Evolutionary conservation across 768 basidiomycete genomes (phyloP), one percentile per base, ranked within the genome.

Genomic region (Panaeolus papilionaceus): DNA sequence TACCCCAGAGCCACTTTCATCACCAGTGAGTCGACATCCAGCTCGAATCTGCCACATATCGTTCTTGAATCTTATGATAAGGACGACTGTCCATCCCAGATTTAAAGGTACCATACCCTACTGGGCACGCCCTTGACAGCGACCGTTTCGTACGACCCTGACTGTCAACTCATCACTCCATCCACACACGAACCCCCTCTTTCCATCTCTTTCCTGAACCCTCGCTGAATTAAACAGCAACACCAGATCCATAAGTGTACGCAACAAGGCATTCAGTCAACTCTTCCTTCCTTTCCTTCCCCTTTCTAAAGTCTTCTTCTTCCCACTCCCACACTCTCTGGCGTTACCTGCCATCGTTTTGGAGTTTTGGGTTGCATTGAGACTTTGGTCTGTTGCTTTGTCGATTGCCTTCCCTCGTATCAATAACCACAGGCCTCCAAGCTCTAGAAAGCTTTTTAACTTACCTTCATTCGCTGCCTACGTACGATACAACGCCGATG

Each of bases 111-210:
- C 54, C 54, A 58, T 58, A 58, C 54, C 54, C 54, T 58, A 28
- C 54, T 58, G 54, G 54, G 28, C 54, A 58, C 54, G 54, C 54
- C 54, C 54, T 58, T 58, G 54, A 58, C 54, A 58, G 54, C 54
- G 54, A 58, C 54, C 28, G 26, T 58, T 58, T 58, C 26, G 54
- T 58, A 58, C 54, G 54, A 58, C 54, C 54, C 54, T 58, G 54
- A 58, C 54, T 58, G 54, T 58, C 54, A 58, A 58, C 23, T 3
- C 49, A 51, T 51, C 49, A 51, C 49, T 20, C 44, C 49, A 51
- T 33, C 54, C 54, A 58, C 47, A 33, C 45, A 58, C 26, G 16
- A 58, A 58, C 54, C 54, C 54, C 54, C 54, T 33, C 28, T 58
- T 58, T 58, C 26, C 54, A 58, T 58, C 54, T 58, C 54, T 58